phyloP scores from a whole-genome alignment of 2,329 filamentous ascomycete species.

The Xylaria sp. region DNA sequence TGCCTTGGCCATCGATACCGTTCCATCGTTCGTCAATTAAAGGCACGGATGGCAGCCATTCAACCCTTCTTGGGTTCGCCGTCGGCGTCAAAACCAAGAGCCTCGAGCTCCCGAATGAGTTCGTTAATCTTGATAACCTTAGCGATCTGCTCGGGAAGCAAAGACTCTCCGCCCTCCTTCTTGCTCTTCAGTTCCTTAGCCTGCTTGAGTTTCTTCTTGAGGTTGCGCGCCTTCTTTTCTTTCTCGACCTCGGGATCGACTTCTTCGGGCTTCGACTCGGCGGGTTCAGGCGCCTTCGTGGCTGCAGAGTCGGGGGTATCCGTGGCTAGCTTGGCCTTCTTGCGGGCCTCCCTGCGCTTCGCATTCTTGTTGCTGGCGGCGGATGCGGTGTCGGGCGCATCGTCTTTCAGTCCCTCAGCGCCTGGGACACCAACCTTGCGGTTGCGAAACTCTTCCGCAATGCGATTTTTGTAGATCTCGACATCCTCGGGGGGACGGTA shows the following conservation, averaged over 20 bases:
- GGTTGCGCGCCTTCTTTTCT: conserved; percentile 86
- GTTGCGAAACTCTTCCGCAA: conserved; percentile 77
- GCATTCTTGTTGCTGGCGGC: conserved; percentile 75
- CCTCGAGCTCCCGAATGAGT: conserved; percentile 79
- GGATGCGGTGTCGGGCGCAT: conserved; percentile 41
- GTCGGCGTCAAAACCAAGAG: conserved; percentile 75
- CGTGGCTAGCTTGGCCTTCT: conserved; percentile 48
- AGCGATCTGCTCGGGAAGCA: conserved; percentile 91
- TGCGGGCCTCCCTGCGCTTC: conserved; percentile 58
- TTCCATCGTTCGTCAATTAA: neutral
- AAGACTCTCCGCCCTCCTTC: conserved; percentile 75
- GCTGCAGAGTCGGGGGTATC: conserved; percentile 59
- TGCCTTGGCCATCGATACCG: neutral
- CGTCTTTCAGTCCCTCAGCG: conserved; percentile 55
- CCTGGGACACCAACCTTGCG: conserved; percentile 70
- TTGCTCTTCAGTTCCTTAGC: conserved; percentile 85
- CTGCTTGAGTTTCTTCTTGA: conserved; percentile 93
- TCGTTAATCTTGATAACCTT: conserved; percentile 98
- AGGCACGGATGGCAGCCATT: neutral
- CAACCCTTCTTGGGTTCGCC: conserved; percentile 50
- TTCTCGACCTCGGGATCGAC: conserved; percentile 67
- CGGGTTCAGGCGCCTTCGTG: conserved; percentile 31
- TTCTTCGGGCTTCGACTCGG: conserved; percentile 36
- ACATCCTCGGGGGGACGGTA: conserved; percentile 94
- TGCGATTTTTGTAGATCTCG: conserved; percentile 91